Percentiles rank a stretch among this genome's conserved stretches.
Evolutionary conservation across 2,329 filamentous ascomycete genomes (phyloP).

Genomic region (Penicillium griseofulvum): DNA sequence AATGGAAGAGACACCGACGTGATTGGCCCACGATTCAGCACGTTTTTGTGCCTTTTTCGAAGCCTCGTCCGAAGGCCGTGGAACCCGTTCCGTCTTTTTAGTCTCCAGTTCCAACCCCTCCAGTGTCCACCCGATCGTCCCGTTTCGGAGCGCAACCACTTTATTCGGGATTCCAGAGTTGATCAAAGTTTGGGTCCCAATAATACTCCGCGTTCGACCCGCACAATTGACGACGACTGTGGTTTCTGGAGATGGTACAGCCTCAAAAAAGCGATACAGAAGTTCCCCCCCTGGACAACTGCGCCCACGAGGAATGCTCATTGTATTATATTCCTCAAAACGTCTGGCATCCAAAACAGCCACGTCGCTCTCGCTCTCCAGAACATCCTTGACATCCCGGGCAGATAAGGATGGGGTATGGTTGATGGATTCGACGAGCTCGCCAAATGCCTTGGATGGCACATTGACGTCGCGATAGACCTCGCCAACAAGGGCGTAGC

Average conservation of each 20-base stretch:
- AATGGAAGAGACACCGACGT: constrained; percentile 10
- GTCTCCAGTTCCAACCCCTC: constrained; percentile 28
- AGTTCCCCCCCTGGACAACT: constrained; percentile 35
- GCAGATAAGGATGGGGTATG: constrained; percentile 30
- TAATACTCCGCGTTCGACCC: constrained; percentile 33
- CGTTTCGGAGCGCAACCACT: constrained; percentile 30
- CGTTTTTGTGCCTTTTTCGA: constrained; percentile 5
- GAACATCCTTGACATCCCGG: constrained; percentile 24
- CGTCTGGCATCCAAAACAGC: constrained; percentile 32
- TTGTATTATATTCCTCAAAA: constrained; percentile 31
- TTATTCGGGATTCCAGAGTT: constrained; percentile 28
- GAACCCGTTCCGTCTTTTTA: constrained; percentile 17
- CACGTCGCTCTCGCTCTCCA: constrained; percentile 21
- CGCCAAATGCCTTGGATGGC: constrained; percentile 34
- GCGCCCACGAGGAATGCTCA: constrained; percentile 33
- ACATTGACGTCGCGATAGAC: constrained; percentile 34
- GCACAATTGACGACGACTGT: constrained; percentile 33
- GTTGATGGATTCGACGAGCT: constrained; percentile 32
- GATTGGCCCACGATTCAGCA: constrained; percentile 11
- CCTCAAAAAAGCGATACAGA: constrained; percentile 31
- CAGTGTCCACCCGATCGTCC: constrained; percentile 34
- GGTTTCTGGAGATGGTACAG: constrained; percentile 23
- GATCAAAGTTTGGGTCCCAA: constrained; percentile 31
- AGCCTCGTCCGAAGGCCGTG: constrained; percentile 11
- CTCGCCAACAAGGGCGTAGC: constrained; percentile 25